Percentiles rank a stretch among this genome's conserved stretches.
phyloP scores from a whole-genome alignment of 352 stramenopile genomes.

The Phytophthora pinifolia region DNA sequence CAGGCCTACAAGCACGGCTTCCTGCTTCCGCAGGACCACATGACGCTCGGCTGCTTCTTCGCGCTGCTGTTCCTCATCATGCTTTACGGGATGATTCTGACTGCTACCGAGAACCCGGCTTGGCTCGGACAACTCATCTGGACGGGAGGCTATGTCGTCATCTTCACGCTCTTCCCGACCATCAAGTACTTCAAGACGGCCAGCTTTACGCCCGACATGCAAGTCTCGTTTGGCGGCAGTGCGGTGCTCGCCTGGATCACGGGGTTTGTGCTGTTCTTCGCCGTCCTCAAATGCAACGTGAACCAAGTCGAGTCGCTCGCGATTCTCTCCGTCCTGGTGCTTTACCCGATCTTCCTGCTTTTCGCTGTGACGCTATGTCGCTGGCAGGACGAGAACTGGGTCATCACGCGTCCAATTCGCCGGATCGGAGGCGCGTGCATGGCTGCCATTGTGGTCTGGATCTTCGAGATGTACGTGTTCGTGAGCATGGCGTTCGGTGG shows the following conservation, averaged over 20 bases:
- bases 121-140: constrained; percentile 81
- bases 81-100: constrained; percentile 67
- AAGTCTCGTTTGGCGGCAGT: constrained; percentile 45
- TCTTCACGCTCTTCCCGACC: constrained; percentile 72
- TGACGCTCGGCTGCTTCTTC: constrained; percentile 64
- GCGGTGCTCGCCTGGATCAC: constrained; percentile 68
- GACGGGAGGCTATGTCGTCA: constrained; percentile 54
- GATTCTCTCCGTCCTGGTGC: constrained; percentile 72
- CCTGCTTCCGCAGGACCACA: constrained; percentile 73
- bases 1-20: constrained; percentile 70
- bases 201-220: constrained; percentile 59
- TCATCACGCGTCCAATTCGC: constrained; percentile 47
- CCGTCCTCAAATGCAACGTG: constrained; percentile 52
- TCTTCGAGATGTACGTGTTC: constrained; percentile 83
- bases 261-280: constrained; percentile 73
- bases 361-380: constrained; percentile 71
- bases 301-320: constrained; percentile 75
- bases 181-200: constrained; percentile 83
- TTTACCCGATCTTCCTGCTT: constrained; percentile 82
- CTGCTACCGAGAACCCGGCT: constrained; percentile 56
- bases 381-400: constrained; percentile 78
- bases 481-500: constrained; percentile 51
- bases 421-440: constrained; percentile 25
- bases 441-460: constrained; percentile 53
- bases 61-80: constrained; percentile 55